Base-by-base conservation (phyloP, 305 asterid species). In the Ajuga reptans region DNA sequence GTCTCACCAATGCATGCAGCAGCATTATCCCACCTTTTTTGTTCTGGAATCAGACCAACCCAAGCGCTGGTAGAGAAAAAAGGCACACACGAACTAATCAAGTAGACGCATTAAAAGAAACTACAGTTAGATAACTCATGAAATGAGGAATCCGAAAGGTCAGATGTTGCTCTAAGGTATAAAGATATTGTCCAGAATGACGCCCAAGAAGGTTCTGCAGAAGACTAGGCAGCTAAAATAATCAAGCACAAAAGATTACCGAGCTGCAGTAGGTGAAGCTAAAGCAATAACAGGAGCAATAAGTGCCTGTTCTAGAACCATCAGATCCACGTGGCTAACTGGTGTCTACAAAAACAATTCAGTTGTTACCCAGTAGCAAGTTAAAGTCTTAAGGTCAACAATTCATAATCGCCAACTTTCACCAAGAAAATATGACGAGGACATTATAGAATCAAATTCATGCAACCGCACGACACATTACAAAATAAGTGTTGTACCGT, bases 1-100 rank as follows among this genome's bases (percentile, higher is more conserved):
- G 99, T 93, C 83, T 89, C 99, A 34, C 99, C 99, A 36, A 93
- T 91, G 72, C 99, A 93, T 64, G 97, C 97, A 79, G 88, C 90
- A n/a, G 89, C 89, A 69, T 83, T 85, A 70, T 70, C 81, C 96
- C 96, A 87, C 64, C 75, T 72, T 46, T 57, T 86, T 34, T 75
- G 31, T 65, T 83, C 85, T 3, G 91, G 91, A 46, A 87, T 79
- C 52, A 93, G 79, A 79, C 82, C 80, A 49, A 86, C 68, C 97
- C 99, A 93, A 61, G 89, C 96, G 75, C 99, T 90, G 82, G 64
- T 24, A 39, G 31, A 71, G 69, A 66, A 75, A 29, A 61, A 65
- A 65, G 9, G 54, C 42, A 56, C 52, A 54, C 0, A 46, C 27
- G 52, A 12, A 52, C 4, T 15, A 16, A 53, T 39, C 43, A 36